A percentile compares a stretch with the other conserved stretches of the same genome.
phyloP scores from a whole-genome alignment of 2,329 filamentous ascomycete species.

The Penicillium rolfsii region DNA sequence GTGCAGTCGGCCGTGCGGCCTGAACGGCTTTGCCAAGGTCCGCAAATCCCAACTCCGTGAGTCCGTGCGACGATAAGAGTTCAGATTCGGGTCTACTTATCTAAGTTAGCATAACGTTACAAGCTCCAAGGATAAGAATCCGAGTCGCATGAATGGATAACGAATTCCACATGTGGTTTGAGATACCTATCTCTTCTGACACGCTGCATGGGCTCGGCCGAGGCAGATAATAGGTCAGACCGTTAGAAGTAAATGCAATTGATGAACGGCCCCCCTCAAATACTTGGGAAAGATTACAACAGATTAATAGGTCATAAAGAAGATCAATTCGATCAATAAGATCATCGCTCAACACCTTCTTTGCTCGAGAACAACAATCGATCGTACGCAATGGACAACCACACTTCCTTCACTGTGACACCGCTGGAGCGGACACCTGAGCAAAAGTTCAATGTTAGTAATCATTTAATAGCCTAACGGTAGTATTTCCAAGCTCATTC shows the following conservation, averaged over 20 bases:
- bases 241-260: neutral
- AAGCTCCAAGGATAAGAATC: neutral
- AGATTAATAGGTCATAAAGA: neutral
- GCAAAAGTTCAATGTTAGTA: slow-evolving; percentile 31
- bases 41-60: neutral
- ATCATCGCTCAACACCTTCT: neutral
- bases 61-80: neutral
- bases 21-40: neutral
- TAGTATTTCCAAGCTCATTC: neutral
- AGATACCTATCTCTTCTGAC: neutral
- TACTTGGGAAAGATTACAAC: neutral
- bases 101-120: neutral
- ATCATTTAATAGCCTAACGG: neutral
- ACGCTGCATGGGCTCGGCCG: neutral
- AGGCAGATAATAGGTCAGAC: neutral
- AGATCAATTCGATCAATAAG: neutral
- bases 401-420: neutral
- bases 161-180: neutral
- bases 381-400: neutral
- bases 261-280: neutral
- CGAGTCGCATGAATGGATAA: neutral
- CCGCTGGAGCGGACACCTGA: neutral
- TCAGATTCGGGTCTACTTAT: neutral
- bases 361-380: neutral
- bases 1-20: neutral